A percentile compares a stretch with the other conserved stretches of the same genome.
phyloP scores from a whole-genome alignment of 495 filamentous ascomycete species.

The Mytilinidion resinicola region DNA sequence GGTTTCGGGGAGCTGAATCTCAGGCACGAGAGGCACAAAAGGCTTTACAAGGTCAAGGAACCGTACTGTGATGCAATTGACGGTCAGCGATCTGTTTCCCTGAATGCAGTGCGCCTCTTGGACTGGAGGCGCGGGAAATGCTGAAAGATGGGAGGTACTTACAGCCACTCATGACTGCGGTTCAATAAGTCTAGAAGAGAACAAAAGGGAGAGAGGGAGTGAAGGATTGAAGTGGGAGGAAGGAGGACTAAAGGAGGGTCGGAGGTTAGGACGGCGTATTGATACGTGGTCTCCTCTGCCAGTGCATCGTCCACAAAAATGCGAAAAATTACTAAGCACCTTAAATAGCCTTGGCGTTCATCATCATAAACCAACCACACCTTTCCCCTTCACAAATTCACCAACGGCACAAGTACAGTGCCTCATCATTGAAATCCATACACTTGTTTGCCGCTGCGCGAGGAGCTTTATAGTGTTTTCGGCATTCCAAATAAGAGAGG shows the following conservation, averaged over 20 bases:
- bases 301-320: too few species aligned
- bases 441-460: too few species aligned
- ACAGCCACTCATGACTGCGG: constrained; percentile 52
- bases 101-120: constrained; percentile 10
- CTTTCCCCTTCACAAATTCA: too few species aligned
- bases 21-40: constrained; percentile 96
- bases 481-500: too few species aligned
- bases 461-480: too few species aligned
- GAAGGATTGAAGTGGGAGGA: constrained; percentile 5
- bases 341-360: too few species aligned
- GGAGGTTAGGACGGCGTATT: background rate
- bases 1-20: constrained; percentile 94
- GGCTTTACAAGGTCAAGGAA: constrained; percentile 99
- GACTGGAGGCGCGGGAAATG: constrained; percentile 1
- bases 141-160: constrained; percentile 31
- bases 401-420: too few species aligned
- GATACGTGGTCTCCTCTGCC: background rate
- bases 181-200: constrained; percentile 7
- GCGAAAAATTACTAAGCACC: too few species aligned
- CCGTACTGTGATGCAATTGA: constrained; percentile 59
- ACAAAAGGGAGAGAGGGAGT: constrained; percentile 3
- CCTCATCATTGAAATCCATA: too few species aligned
- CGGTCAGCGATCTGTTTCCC: constrained; percentile 1
- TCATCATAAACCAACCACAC: too few species aligned
- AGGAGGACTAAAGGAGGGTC: background rate